Evolutionary conservation across 169 alveolate genomes (phyloP), one percentile per base, ranked within the genome.

Genomic region (Fabrea salina): DNA sequence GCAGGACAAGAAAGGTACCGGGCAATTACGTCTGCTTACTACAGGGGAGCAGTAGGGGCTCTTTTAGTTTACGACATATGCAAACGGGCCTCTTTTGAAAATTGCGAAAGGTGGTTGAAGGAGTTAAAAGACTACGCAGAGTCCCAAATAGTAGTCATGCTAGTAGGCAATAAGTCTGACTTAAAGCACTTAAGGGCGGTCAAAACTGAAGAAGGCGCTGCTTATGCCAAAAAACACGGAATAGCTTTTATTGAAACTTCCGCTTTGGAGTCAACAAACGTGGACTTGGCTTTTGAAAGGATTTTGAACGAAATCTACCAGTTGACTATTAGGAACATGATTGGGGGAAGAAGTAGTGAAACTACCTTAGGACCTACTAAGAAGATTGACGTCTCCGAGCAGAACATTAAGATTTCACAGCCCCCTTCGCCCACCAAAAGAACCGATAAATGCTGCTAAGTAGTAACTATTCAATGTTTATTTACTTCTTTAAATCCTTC

Each of bases 41-140:
- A 98, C 90, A 89, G 99, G 75, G 99, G 99, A 39, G 99, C 99
- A 5, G 98, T 97, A 25, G 99, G 99, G 19, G 99, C 99, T 7
- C 87, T 98, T 72, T 89, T 98, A 39, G 99, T 97, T 50, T 98
- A 98, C 88, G 99, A 98, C 86, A 97, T 98, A 39, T 95, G 99
- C 27, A 98, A 97, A 86, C 88, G 93, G 86, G 81, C 87, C 81
- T 91, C 99, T 37, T 98, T 97, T 82, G 97, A 95, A 66, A 95
- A 95, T 88, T 97, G 96, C 44, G 94, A 94, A 50, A 90, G 98
- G 79, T 98, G 99, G 99, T 90, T 97, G 58, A 90, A 95, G 79
- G 99, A 98, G 86, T 86, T 98, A 39, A 92, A 97, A 84, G 99
- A 98, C 74, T 96, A 97, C 86, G 99, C 99, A 0, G 99, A 97